Evolutionary conservation across 208 protist genomes (phyloP), one percentile per base, ranked within the genome.

Genomic region (Crithidia thermophila): DNA sequence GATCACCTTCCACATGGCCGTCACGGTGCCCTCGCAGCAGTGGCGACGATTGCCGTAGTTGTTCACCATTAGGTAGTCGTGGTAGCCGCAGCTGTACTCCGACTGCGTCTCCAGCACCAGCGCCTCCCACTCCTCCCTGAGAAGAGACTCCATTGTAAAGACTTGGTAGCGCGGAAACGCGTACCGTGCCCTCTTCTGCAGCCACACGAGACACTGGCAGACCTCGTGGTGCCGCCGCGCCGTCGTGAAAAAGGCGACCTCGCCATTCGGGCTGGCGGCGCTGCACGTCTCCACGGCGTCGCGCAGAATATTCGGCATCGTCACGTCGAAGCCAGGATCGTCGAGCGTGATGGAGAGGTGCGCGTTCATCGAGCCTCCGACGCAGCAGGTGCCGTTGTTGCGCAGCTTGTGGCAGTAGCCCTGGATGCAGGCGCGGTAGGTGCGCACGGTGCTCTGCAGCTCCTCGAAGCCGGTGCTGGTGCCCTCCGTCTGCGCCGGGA

Each of bases 161-260:
- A 80, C 40, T 1, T 67, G 42, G 30, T 80, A 77, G 20, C 10
- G 62, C 6, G 63, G 73, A 11, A 80, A 42, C 14, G 45, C 23
- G 4, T 77, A n/a, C 20, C 62, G 18, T 1, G 47, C n/a, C 2
- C 18, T 6, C 16, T 9, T 42, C 52, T 72, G 64, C 43, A 77
- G 50, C 61, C 62, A 72, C 28, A 50, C 13, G 43, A 77, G 39
- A 13, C 30, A 37, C 18, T 18, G 23, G 36, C 36, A 39, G n/a
- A 83, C 67, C 33, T 78, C 59, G 5, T 70, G 37, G 27, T 16
- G 4, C 21, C 43, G 66, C 11, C 21, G 10, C 23, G 31, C 49
- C 13, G 71, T 62, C 20, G 72, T 72, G 25, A 83, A 58, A 37
- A 83, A 79, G 28, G 67, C 61, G 11, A 79, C 55, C 14, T 52